Percentiles rank a stretch among this genome's conserved stretches.
These are phyloP conservation scores for Microbotryum saponariae DNA, from an alignment of 1,284 basidiomycete genomes.

Conservation along the genomic window DNA sequence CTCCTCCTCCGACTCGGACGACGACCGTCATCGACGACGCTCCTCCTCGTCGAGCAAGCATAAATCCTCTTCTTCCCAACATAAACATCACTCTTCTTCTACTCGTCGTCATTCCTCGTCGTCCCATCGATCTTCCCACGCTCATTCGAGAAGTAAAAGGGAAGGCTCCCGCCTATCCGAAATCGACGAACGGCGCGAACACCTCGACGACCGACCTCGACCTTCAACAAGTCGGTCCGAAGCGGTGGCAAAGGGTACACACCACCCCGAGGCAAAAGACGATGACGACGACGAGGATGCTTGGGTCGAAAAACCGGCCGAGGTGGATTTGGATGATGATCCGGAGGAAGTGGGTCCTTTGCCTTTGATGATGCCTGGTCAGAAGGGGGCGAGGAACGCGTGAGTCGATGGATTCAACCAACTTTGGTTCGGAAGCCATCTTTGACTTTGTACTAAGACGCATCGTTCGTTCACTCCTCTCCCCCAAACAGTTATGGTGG, in stretches of 20 bases:
- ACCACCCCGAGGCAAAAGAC: constrained; percentile 37
- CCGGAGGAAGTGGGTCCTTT: constrained; percentile 34
- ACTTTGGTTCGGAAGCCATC: no score
- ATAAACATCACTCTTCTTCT: constrained; percentile 3
- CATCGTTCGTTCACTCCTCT: no score
- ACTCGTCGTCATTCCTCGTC: constrained; percentile 1
- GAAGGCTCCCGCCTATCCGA: not conserved
- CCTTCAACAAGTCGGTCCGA: constrained; percentile 34
- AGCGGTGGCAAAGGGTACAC: constrained; percentile 33
- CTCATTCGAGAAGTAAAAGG: not conserved
- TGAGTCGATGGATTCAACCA: no score
- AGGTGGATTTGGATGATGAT: constrained; percentile 37
- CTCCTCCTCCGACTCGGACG: constrained; percentile 53
- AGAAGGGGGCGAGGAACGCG: constrained; percentile 26
- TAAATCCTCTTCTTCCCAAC: constrained; percentile 12
- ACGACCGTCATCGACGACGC: constrained; percentile 48
- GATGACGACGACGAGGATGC: constrained; percentile 55
- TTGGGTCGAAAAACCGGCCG: constrained; percentile 61
- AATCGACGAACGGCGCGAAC: constrained; percentile 21
- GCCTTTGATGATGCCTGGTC: constrained; percentile 21
- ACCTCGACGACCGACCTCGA: constrained; percentile 5
- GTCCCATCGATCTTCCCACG: not conserved
- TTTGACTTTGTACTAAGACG: no score
- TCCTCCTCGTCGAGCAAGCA: constrained; percentile 1
- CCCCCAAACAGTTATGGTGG: constrained; percentile 54